Percentiles rank a stretch among this genome's conserved stretches.
Conservation (phyloP, 1,284 basidiomycete genomes). For the Schizophyllum amplum region DNA sequence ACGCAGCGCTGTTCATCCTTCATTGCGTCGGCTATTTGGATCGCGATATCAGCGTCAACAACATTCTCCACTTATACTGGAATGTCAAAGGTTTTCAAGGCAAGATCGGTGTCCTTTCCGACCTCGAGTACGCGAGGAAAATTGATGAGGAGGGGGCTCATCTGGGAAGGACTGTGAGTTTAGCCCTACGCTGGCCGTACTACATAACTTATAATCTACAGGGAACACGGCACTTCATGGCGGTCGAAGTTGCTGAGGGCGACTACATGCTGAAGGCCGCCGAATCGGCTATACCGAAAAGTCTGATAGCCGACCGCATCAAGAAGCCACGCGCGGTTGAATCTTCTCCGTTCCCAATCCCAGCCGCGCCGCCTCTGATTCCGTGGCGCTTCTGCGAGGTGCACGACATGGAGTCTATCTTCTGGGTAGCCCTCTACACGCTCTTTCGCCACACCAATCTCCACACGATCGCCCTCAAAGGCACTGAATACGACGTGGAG, state of each 20-base stretch:
- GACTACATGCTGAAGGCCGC: neutral
- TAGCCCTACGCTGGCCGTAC: neutral
- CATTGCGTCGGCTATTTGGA: neutral
- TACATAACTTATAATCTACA: neutral
- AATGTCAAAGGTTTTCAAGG: neutral
- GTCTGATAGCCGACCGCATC: neutral
- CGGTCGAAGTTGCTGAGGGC: neutral
- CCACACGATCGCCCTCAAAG: too few species aligned
- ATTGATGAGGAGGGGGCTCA: neutral
- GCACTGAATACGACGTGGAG: too few species aligned
- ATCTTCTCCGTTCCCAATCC: too few species aligned
- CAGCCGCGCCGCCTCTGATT: too few species aligned
- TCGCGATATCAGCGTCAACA: neutral
- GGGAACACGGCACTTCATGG: neutral
- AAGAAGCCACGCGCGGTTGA: too few species aligned
- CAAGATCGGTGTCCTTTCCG: neutral
- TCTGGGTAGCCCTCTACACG: neutral
- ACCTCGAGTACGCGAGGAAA: neutral
- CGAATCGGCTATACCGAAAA: neutral
- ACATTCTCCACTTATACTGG: too few species aligned
- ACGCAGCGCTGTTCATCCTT: neutral
- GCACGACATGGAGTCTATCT: neutral
- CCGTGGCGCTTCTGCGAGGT: neutral
- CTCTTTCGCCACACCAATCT: neutral
- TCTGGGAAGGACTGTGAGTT: neutral